A percentile compares a stretch with the other conserved stretches of the same genome.
Conservation (phyloP, 768 basidiomycete genomes). For the Pilatotrama ljubarskyi region DNA sequence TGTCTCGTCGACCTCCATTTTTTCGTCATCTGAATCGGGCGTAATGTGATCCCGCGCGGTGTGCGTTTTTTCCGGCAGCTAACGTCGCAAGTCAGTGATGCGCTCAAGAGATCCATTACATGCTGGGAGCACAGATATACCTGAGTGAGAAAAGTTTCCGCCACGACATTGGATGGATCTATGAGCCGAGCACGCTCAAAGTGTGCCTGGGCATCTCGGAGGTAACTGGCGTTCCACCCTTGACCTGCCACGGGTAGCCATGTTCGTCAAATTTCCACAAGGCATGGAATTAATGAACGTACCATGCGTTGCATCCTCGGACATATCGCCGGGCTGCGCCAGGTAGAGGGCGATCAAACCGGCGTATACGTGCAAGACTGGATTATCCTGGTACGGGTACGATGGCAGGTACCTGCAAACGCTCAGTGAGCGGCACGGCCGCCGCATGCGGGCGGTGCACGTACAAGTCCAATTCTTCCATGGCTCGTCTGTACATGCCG, state of each 20-base stretch:
- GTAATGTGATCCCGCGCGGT: conserved; percentile 19
- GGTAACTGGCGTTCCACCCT: conserved; percentile 34
- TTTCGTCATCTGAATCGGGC: conserved; percentile 41
- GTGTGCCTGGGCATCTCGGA: conserved; percentile 62
- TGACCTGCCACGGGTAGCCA: conserved; percentile 19
- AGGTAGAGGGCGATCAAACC: conserved; percentile 70
- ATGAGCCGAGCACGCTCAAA: conserved; percentile 62
- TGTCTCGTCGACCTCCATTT: conserved; percentile 27
- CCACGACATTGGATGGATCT: conserved; percentile 58
- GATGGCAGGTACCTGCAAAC: conserved; percentile 74
- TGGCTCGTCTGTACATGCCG: conserved; percentile 62
- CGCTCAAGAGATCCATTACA: background rate
- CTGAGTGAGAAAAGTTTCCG: conserved; percentile 54
- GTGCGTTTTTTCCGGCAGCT: conserved; percentile 20
- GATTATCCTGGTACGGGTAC: conserved; percentile 84
- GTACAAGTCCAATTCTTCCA: conserved; percentile 86
- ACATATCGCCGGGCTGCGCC: conserved; percentile 40
- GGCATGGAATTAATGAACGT: background rate
- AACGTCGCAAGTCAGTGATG: background rate
- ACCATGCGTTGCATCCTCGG: conserved; percentile 11
- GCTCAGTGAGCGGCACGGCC: conserved; percentile 1
- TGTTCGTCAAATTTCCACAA: background rate
- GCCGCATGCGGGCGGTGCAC: conserved; percentile 24
- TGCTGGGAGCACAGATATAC: conserved; percentile 35
- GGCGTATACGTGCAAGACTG: conserved; percentile 79